Conservation (phyloP, 495 filamentous ascomycete genomes). For the Lichenothelia convexa region DNA sequence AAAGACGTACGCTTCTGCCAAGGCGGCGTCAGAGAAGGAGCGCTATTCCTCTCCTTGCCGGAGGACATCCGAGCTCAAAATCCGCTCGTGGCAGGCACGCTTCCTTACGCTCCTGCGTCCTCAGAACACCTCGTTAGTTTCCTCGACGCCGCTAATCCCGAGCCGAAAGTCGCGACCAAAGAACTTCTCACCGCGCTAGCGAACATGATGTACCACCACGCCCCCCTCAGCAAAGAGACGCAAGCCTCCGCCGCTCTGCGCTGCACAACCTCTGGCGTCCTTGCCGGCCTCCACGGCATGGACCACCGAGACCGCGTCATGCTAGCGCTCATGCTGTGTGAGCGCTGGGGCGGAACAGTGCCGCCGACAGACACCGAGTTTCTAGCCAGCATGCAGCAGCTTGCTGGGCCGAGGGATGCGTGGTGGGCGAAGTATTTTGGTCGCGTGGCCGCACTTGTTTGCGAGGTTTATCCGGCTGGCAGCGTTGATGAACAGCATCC, state of each 20-base stretch:
- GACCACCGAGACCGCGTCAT: conserved; percentile 52
- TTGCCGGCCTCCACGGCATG: conserved; percentile 50
- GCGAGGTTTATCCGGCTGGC: conserved; percentile 33
- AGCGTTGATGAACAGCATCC: conserved; percentile 5
- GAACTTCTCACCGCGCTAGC: conserved; percentile 32
- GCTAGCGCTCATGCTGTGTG: conserved; percentile 54
- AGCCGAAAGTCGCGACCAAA: conserved; percentile 8
- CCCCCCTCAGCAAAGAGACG: conserved; percentile 29
- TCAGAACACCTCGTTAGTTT: conserved; percentile 22
- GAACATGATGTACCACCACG: conserved; percentile 35
- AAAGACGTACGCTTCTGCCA: conserved; percentile 63
- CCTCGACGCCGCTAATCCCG: conserved; percentile 22
- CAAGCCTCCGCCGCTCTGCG: conserved; percentile 51
- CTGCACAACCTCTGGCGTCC: conserved; percentile 46
- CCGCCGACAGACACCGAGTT: conserved; percentile 32
- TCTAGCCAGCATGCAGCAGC: conserved; percentile 26
- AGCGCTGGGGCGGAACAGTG: conserved; percentile 55
- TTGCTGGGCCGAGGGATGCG: conserved; percentile 27
- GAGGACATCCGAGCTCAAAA: conserved; percentile 36
- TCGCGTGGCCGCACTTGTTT: conserved; percentile 28
- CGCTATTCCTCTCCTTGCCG: conserved; percentile 49
- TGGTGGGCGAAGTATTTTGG: conserved; percentile 52
- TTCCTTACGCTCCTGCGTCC: conserved; percentile 28
- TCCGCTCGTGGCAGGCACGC: conserved; percentile 44
- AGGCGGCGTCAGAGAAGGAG: conserved; percentile 72